Evolutionary conservation across 192 early-diverging fungal species (phyloP).

Genomic region (Mortierella hygrophila): DNA sequence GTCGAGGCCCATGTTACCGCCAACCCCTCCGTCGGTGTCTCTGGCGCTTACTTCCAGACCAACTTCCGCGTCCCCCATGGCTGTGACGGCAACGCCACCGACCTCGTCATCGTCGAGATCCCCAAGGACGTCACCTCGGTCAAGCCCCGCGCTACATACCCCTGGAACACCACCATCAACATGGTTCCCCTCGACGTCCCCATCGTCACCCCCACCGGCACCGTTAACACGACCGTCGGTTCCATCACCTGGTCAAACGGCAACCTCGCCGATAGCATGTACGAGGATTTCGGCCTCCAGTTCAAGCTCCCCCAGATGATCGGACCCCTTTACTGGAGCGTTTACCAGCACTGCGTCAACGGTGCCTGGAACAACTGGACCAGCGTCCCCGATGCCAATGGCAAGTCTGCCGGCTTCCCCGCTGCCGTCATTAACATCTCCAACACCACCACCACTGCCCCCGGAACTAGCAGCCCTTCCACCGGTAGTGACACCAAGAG

Average conservation of each 20-base stretch:
- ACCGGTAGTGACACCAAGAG: background rate
- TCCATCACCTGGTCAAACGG: constrained; percentile 45
- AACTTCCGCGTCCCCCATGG: constrained; percentile 57
- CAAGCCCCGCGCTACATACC: constrained; percentile 35
- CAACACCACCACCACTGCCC: constrained; percentile 12
- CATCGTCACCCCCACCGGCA: constrained; percentile 39
- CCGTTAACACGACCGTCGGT: constrained; percentile 49
- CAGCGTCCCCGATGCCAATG: constrained; percentile 37
- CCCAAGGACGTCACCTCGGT: constrained; percentile 51
- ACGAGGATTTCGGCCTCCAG: constrained; percentile 55
- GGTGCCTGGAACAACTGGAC: constrained; percentile 56
- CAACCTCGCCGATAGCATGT: constrained; percentile 25
- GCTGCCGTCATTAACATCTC: constrained; percentile 36
- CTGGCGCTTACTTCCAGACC: constrained; percentile 46
- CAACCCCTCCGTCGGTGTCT: constrained; percentile 43
- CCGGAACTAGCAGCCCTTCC: background rate
- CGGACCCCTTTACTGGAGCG: constrained; percentile 46
- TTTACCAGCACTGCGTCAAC: constrained; percentile 51
- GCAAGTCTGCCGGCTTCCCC: constrained; percentile 35
- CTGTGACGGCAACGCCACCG: constrained; percentile 48
- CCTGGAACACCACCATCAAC: constrained; percentile 47
- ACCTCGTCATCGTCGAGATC: constrained; percentile 46
- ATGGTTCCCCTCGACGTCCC: constrained; percentile 47
- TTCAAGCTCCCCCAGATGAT: constrained; percentile 42
- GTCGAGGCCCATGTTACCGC: constrained; percentile 52